phyloP scores from a whole-genome alignment of 306 rosid genomes.

The barrel medic (Medicago truncatula) region DNA sequence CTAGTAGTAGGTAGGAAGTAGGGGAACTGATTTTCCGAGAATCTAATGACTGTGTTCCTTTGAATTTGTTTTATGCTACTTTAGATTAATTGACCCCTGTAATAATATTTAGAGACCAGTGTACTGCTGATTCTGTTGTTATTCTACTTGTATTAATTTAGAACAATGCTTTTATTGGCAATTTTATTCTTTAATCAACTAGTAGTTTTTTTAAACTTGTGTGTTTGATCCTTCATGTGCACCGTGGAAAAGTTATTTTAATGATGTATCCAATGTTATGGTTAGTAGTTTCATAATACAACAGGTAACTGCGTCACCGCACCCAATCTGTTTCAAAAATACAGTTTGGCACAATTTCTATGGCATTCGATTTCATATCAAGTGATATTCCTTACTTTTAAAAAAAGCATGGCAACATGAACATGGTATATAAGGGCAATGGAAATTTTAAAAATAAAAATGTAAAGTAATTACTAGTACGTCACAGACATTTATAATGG shows the following conservation, averaged over 20 bases:
- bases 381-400: too few species aligned
- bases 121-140: background rate
- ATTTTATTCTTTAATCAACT: background rate
- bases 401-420: too few species aligned
- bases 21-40: background rate
- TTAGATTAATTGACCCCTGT: slow-evolving; percentile 2
- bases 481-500: too few species aligned
- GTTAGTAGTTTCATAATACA: too few species aligned
- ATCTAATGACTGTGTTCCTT: background rate
- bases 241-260: background rate
- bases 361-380: background rate
- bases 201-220: too few species aligned
- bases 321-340: too few species aligned
- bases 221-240: too few species aligned
- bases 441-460: too few species aligned
- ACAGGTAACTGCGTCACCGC: background rate
- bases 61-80: slow-evolving; percentile 11
- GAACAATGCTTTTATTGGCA: background rate
- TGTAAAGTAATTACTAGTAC: too few species aligned
- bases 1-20: background rate
- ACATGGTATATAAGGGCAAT: too few species aligned
- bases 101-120: slow-evolving; percentile 19
- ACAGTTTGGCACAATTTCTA: too few species aligned
- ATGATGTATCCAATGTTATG: background rate
- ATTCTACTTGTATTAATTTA: background rate